phyloP scores from a whole-genome alignment of 305 asterid species.

The Fraxinus platypoda region DNA sequence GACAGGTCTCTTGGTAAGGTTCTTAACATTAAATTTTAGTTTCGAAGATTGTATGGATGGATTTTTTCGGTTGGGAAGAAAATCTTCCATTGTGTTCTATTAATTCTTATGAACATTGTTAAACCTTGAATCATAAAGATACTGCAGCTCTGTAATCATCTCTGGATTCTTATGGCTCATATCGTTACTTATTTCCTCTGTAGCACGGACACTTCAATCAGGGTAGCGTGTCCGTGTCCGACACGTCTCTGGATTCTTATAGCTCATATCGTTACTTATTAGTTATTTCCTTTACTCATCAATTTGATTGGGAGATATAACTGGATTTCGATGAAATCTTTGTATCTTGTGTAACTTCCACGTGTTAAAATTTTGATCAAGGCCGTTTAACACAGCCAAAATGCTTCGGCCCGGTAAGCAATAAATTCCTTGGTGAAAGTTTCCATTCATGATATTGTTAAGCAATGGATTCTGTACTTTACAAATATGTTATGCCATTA shows the following conservation, averaged over 20 bases:
- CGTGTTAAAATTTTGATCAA: background rate
- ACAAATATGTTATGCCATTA: background rate
- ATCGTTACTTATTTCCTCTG: too few species aligned
- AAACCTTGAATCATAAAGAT: background rate
- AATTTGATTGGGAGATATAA: background rate
- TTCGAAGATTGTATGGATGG: background rate
- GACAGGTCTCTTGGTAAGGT: conserved; percentile 34
- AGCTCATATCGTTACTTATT: too few species aligned
- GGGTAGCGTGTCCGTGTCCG: too few species aligned
- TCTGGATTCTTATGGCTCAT: background rate
- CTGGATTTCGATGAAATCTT: background rate
- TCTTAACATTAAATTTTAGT: conserved; percentile 40
- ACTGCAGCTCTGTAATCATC: background rate
- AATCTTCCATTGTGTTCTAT: background rate
- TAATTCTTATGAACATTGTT: background rate
- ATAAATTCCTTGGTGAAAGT: background rate
- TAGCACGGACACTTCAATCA: too few species aligned
- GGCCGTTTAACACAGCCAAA: background rate
- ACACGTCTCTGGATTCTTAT: too few species aligned
- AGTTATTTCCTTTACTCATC: background rate
- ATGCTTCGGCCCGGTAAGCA: background rate
- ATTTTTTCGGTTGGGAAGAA: background rate
- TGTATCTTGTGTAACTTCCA: background rate
- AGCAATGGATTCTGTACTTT: conserved; percentile 3
- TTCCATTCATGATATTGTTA: conserved; percentile 1